Conservation (phyloP, 1,284 basidiomycete species). For the Neonothopanus nambi region DNA sequence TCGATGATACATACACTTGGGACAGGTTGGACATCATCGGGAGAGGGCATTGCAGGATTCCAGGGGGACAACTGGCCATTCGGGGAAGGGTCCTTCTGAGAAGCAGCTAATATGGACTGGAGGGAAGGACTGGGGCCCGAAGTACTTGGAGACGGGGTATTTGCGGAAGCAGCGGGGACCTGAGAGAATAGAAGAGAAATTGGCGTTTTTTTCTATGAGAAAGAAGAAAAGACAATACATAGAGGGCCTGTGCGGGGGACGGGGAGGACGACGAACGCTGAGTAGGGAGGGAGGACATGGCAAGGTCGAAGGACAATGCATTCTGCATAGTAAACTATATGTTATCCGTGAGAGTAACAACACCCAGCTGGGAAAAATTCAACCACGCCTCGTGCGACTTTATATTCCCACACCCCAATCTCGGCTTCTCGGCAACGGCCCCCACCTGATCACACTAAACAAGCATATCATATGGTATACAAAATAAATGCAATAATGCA, state of each 20-base stretch:
- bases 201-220: background rate
- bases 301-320: too few relatives aligned
- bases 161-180: conserved; percentile 27
- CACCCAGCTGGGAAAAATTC: too few relatives aligned
- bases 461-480: too few relatives aligned
- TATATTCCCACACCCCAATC: too few relatives aligned
- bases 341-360: too few relatives aligned
- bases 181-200: conserved; percentile 22
- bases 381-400: too few relatives aligned
- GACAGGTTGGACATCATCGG: conserved; percentile 22
- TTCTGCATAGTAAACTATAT: too few relatives aligned
- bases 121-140: conserved; percentile 59
- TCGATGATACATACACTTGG: conserved; percentile 30
- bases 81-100: conserved; percentile 39
- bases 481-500: too few relatives aligned
- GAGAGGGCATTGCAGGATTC: conserved; percentile 24
- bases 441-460: too few relatives aligned
- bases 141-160: conserved; percentile 34
- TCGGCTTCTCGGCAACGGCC: too few relatives aligned
- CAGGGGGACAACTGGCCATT: conserved; percentile 43
- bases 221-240: conserved; percentile 20
- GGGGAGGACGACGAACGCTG: conserved; percentile 4
- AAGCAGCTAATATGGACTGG: conserved; percentile 60
- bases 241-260: conserved; percentile 4
- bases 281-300: conserved; percentile 8